Conservation (phyloP, 2,329 filamentous ascomycete species). For the Cladosporium sp. region DNA sequence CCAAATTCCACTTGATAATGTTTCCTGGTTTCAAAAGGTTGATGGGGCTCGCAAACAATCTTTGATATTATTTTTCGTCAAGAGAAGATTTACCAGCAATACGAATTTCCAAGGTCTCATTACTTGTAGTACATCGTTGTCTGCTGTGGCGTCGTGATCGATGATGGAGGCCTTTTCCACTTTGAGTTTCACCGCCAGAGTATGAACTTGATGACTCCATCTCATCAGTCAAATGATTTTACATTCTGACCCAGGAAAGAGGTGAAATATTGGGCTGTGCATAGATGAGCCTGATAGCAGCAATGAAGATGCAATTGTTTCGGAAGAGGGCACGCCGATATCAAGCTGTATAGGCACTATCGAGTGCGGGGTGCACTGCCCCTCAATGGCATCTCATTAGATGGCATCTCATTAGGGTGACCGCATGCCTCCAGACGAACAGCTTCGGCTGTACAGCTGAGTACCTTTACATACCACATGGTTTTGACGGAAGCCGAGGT, state of each 20-base stretch:
- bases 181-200: too few relatives aligned
- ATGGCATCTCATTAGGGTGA: neutral
- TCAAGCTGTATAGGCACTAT: neutral
- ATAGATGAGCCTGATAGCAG: neutral
- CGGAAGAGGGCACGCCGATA: neutral
- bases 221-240: neutral
- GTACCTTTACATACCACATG: neutral
- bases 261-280: neutral
- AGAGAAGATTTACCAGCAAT: neutral
- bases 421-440: neutral
- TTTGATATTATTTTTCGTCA: neutral
- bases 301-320: neutral
- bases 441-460: neutral
- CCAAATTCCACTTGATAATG: neutral
- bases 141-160: neutral
- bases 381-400: neutral
- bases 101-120: neutral
- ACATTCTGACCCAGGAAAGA: neutral
- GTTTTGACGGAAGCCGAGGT: neutral
- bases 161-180: neutral
- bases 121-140: neutral
- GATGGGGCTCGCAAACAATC: neutral
- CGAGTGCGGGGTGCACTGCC: neutral
- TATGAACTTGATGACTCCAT: neutral
- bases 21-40: neutral